A percentile compares a stretch with the other conserved stretches of the same genome.
These are phyloP conservation scores for Chamaecyparis obtusa DNA, from an alignment of 75 land plant species.

Conservation along the genomic window DNA sequence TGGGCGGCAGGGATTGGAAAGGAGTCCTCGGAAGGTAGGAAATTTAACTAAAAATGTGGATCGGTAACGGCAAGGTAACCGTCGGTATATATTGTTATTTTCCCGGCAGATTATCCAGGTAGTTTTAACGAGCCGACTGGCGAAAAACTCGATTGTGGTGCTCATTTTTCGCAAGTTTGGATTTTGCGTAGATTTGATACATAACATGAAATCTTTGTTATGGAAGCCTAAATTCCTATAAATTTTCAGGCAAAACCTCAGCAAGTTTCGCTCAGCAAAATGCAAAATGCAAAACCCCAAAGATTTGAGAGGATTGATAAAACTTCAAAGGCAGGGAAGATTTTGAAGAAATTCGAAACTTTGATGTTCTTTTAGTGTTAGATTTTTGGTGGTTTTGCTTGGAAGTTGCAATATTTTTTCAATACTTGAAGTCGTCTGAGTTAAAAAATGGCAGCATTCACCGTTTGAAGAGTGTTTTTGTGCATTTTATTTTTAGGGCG, in stretches of 20 bases:
- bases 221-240: neutral
- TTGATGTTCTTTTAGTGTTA: neutral
- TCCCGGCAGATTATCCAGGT: neutral
- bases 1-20: neutral
- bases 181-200: neutral
- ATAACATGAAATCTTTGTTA: neutral
- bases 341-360: neutral
- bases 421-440: neutral
- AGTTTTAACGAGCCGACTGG: neutral
- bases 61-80: neutral
- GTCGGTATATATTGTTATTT: neutral
- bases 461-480: neutral
- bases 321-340: neutral
- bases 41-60: neutral
- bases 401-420: neutral
- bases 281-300: neutral
- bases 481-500: neutral
- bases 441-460: neutral
- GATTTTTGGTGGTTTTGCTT: neutral
- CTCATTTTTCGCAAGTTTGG: neutral
- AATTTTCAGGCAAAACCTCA: neutral
- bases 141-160: neutral
- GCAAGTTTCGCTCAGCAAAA: neutral
- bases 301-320: neutral
- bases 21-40: neutral